Base-by-base conservation (phyloP, 2,329 filamentous ascomycete species). In the Tolypocladium tundrense region DNA sequence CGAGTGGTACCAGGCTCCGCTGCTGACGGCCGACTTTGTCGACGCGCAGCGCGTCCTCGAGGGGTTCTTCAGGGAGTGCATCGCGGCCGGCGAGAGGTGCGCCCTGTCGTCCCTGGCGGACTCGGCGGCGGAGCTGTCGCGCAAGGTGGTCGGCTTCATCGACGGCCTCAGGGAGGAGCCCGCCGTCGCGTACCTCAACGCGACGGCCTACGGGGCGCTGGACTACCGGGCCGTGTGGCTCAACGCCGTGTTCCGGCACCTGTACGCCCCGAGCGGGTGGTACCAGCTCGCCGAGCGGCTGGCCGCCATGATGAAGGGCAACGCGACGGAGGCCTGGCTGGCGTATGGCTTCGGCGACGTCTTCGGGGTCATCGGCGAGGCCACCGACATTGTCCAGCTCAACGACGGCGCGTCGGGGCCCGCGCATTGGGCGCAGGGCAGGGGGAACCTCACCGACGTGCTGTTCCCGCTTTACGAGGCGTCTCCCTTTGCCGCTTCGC, bases 51-150 rank as follows among this genome's bases (percentile, higher is more conserved):
- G 66, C 4, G 65, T 68, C 2, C 57, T 74, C 13, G 60, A 65
- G 10, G 72, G 70, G 0, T 71, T 73, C 21, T 62, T 72, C 11
- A 67, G 70, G 4, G 69, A 73, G 56, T 74, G 72, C 57, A 58
- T 69, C 56, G 69, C 69, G 52, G 80, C 79, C 1, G 78, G 79
- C 3, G 61, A 73, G 6, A 69, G 68, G n/a, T 82, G 79, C 59
- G 66, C 74, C 1, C 62, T 81, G 35, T 71, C 72, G 0, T 66
- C 68, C 0, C 60, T 76, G 13, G 71, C 70, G 11, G 61, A 66
- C 2, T 70, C 75, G 1, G 70, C 69, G 45, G 67, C 75, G 35
- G 68, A 66, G 6, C 64, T 78, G 11, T 60, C 64, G 21, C 58
- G 63, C 0, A 68, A 68, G 33, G 64, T 80, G 1, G 57, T 72